Percentiles rank a stretch among this genome's conserved stretches.
These are phyloP conservation scores for Hypomontagnella monticulosa DNA, from an alignment of 495 filamentous ascomycete genomes.

Conservation along the genomic window DNA sequence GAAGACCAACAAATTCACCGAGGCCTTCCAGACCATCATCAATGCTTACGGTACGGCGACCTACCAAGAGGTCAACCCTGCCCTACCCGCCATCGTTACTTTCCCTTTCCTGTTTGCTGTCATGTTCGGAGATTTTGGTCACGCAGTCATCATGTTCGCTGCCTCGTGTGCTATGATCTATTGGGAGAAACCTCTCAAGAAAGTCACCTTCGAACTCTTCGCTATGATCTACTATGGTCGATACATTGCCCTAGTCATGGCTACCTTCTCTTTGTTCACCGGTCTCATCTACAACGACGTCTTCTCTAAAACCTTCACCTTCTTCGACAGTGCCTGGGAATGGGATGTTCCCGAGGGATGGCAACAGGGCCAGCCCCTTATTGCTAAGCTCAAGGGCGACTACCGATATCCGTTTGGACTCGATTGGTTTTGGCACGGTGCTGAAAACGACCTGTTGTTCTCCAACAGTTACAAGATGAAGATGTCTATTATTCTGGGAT, in stretches of 20 bases:
- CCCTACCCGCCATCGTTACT: slow-evolving; percentile 91
- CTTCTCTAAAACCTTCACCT: slow-evolving; percentile 89
- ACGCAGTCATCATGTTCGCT: slow-evolving; percentile 84
- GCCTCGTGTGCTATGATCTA: slow-evolving; percentile 91
- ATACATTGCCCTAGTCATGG: slow-evolving; percentile 99
- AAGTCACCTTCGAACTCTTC: slow-evolving; percentile 93
- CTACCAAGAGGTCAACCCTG: slow-evolving; percentile 97
- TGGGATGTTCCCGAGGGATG: slow-evolving; percentile 77
- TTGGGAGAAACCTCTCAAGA: slow-evolving; percentile 88
- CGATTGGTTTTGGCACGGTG: slow-evolving; percentile 96
- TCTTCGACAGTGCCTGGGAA: slow-evolving; percentile 89
- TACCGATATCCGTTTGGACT: slow-evolving; percentile 95
- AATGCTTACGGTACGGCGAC: slow-evolving; percentile 97
- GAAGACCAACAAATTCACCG: slow-evolving; percentile 97
- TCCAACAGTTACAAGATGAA: slow-evolving; percentile 99
- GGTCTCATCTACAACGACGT: slow-evolving; percentile 97
- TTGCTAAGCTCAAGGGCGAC: slow-evolving; percentile 68
- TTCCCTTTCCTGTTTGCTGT: slow-evolving; percentile 99
- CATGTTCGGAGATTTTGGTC: slow-evolving; percentile 98
- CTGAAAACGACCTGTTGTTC: slow-evolving; percentile 93
- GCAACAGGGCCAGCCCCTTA: slow-evolving; percentile 64
- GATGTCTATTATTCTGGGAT: slow-evolving; percentile 94
- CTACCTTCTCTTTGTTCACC: slow-evolving; percentile 94
- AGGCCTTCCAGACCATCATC: slow-evolving; percentile 98
- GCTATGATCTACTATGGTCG: slow-evolving; percentile 98